Conservation (phyloP, 169 alveolate genomes). For the Perkinsus olseni region DNA sequence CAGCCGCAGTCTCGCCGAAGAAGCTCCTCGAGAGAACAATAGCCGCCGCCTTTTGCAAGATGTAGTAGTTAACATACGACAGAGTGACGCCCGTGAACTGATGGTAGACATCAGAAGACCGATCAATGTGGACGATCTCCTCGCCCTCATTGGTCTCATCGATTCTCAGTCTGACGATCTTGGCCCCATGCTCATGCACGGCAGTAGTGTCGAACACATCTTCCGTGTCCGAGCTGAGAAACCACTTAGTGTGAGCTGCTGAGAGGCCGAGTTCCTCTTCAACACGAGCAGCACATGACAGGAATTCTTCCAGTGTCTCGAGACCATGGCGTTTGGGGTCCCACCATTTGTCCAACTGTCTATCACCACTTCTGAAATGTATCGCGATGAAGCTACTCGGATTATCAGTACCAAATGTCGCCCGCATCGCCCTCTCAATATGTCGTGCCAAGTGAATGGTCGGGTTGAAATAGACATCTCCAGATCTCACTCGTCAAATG, state of each 20-base stretch:
- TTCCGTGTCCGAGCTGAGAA: neutral
- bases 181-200: neutral
- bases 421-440: neutral
- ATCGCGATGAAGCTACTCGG: neutral
- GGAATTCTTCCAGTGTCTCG: neutral
- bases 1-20: conserved; percentile 10
- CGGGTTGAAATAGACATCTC: neutral
- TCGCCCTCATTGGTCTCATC: neutral
- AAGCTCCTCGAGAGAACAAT: neutral
- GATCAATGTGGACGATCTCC: neutral
- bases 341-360: neutral
- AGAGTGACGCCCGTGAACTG: neutral
- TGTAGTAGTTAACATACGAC: neutral
- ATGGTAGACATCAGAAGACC: neutral
- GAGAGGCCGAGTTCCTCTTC: neutral
- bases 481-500: neutral
- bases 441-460: neutral
- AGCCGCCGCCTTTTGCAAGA: neutral
- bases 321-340: conserved; percentile 1
- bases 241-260: neutral
- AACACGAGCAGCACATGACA: neutral
- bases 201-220: neutral
- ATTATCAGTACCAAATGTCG: neutral
- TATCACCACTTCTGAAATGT: neutral
- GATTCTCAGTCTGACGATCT: neutral